Conservation (phyloP, 805 yeast genomes). For the Metschnikowia lunata region DNA sequence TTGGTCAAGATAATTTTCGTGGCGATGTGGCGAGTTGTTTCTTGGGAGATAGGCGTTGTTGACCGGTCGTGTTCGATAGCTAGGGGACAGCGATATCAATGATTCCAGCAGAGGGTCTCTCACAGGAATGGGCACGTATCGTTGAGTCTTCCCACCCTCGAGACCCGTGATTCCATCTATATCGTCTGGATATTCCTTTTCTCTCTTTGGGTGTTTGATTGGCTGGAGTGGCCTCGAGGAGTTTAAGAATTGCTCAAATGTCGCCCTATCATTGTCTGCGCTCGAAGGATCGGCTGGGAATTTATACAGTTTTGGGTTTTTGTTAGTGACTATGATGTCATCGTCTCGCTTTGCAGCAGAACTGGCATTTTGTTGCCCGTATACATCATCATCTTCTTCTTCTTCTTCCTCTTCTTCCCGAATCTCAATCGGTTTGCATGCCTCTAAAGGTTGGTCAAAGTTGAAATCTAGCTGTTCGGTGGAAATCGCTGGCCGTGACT, state of each 20-base stretch:
- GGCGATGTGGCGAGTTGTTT: background rate
- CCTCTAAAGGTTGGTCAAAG: constrained; percentile 17
- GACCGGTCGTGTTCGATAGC: background rate
- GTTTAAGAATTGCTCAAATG: constrained; percentile 3
- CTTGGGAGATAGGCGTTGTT: background rate
- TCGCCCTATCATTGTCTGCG: constrained; percentile 1
- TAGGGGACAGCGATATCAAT: background rate
- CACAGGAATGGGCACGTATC: constrained; percentile 40
- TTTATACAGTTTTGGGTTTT: constrained; percentile 47
- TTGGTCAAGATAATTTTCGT: background rate
- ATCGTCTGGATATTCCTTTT: constrained; percentile 24
- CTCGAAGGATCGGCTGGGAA: constrained; percentile 48
- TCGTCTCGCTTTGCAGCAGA: constrained; percentile 9
- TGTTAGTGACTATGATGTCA: constrained; percentile 48
- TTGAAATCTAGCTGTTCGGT: constrained; percentile 18
- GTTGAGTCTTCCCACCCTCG: constrained; percentile 13
- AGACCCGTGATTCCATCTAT: constrained; percentile 29
- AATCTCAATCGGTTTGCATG: constrained; percentile 21
- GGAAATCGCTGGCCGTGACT: constrained; percentile 5
- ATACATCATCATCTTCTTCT: background rate
- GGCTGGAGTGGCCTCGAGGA: constrained; percentile 9
- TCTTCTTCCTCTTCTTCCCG: constrained; percentile 27
- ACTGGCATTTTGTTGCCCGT: background rate
- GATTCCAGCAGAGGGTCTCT: constrained; percentile 26
- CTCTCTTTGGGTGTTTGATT: constrained; percentile 14